Conservation (phyloP, 805 yeast species). For the Gaillardinia entomophila region DNA sequence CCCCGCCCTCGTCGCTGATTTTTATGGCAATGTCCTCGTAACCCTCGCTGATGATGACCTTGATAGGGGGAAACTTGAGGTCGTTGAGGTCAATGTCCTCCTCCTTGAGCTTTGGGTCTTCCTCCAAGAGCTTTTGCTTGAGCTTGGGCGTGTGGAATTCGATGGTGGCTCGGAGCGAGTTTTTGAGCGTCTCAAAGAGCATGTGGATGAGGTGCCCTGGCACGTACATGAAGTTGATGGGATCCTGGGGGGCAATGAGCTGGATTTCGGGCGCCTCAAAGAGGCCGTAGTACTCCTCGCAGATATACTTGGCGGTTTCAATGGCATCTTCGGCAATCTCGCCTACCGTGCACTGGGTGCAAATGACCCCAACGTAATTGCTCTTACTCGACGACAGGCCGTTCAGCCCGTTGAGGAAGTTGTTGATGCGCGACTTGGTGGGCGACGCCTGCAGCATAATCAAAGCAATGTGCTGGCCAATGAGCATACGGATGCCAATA, state of each 20-base stretch:
- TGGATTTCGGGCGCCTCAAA: constrained; percentile 83
- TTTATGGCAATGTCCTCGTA: constrained; percentile 87
- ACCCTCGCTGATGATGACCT: constrained; percentile 83
- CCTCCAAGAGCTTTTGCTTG: constrained; percentile 29
- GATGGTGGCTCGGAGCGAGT: constrained; percentile 83
- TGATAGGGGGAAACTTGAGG: constrained; percentile 74
- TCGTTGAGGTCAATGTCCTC: constrained; percentile 49
- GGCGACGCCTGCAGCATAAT: constrained; percentile 55
- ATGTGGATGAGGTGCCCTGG: constrained; percentile 91
- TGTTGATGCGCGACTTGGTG: constrained; percentile 29
- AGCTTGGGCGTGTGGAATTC: constrained; percentile 62
- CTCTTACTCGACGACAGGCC: constrained; percentile 16
- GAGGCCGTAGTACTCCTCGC: constrained; percentile 86
- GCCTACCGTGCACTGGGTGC: constrained; percentile 76
- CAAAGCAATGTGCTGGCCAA: constrained; percentile 90
- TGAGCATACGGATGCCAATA: constrained; percentile 87
- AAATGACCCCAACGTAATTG: constrained; percentile 84
- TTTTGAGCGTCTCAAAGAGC: constrained; percentile 83
- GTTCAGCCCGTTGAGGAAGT: constrained; percentile 28
- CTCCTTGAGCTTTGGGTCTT: constrained; percentile 34
- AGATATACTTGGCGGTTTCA: constrained; percentile 83
- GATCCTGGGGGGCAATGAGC: constrained; percentile 67
- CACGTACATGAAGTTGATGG: constrained; percentile 78
- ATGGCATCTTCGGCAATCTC: constrained; percentile 85
- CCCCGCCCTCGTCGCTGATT: constrained; percentile 92